These are phyloP conservation scores for Claviceps paspali DNA, from an alignment of 2,329 filamentous ascomycete species.

Conservation along the genomic window DNA sequence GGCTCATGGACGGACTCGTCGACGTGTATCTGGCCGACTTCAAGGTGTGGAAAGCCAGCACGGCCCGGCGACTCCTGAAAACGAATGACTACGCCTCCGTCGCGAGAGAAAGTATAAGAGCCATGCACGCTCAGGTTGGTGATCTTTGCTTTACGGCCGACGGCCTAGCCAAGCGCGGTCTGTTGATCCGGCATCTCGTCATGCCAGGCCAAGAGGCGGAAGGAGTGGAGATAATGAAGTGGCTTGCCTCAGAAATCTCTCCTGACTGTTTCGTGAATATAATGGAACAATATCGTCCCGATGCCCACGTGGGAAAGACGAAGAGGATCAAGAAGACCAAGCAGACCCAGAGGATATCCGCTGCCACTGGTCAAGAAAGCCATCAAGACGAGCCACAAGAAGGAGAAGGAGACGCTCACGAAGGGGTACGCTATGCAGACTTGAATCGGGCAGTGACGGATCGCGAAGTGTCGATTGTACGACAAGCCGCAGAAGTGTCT, in stretches of 20 bases:
- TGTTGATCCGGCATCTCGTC: conserved; percentile 65
- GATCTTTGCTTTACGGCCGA: conserved; percentile 71
- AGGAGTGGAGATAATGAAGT: conserved; percentile 58
- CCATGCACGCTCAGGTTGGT: conserved; percentile 70
- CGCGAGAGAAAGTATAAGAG: conserved; percentile 61
- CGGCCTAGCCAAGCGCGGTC: conserved; percentile 62
- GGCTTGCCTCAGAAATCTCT: conserved; percentile 58
- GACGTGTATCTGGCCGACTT: conserved; percentile 85
- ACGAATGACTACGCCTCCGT: conserved; percentile 59
- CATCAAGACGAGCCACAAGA: conserved; percentile 20
- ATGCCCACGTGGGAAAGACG: conserved; percentile 66
- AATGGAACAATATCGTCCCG: conserved; percentile 78
- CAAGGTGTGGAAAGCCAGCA: conserved; percentile 58
- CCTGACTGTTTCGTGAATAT: conserved; percentile 68
- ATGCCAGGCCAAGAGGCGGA: conserved; percentile 72
- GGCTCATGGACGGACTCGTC: conserved; percentile 61
- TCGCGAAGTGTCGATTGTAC: conserved; percentile 51
- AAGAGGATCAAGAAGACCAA: conserved; percentile 24
- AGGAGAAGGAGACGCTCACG: background rate
- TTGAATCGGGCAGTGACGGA: conserved; percentile 51
- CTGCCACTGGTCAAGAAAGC: no score
- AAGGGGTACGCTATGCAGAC: conserved; percentile 50
- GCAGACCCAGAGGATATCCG: no score
- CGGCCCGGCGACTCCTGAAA: conserved; percentile 59
- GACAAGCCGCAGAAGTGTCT: conserved; percentile 50